Evolutionary conservation across 371 early-diverging fungal species (phyloP), one percentile per base, ranked within the genome.

Genomic region (Mortierella sp.): DNA sequence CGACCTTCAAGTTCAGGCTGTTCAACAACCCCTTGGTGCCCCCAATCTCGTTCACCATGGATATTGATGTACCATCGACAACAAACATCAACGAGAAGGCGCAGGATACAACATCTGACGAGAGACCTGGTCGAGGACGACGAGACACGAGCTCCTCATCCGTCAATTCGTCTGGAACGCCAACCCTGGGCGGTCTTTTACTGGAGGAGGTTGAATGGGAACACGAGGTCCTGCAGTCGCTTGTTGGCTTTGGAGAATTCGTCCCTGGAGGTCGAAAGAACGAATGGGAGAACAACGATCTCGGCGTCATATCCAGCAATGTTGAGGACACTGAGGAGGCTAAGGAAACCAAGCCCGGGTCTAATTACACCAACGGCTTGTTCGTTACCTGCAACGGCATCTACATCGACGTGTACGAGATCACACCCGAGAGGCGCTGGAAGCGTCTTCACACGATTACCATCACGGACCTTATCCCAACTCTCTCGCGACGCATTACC

Each of bases 191-290:
- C n/a, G n/a, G 28, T 14, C 9, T 67, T 40, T 53, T 69, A 71
- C 69, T 84, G 69, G 40, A 75, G 31, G 76, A 73, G 2, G 86
- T 81, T 5, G 34, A 9, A 0, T 70, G 26, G 69, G 75, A 78
- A 9, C 67, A 76, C 26, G 75, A 70, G 3, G 4, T 80, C 6
- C 78, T 86, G 26, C 88, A 88, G 46, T 87, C 89, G 54, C 90
- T 92, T n/a, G 88, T 92, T 78, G 93, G 93, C n/a, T 85, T 89
- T 69, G 90, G 91, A 73, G 86, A 89, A n/a, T 93, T 93, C 79
- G 86, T 92, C 48, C 90, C 91, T 73, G 91, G 91, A 69, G 88
- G 89, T 31, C 90, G 90, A 85, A 88, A 91, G 81, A 90, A 90
- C 51, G 89, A 89, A 16, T 80, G 89, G 87, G 83, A 87, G 44